A percentile compares a stretch with the other conserved stretches of the same genome.
Conservation (phyloP, 768 basidiomycete species). For the Amanita rubescens region DNA sequence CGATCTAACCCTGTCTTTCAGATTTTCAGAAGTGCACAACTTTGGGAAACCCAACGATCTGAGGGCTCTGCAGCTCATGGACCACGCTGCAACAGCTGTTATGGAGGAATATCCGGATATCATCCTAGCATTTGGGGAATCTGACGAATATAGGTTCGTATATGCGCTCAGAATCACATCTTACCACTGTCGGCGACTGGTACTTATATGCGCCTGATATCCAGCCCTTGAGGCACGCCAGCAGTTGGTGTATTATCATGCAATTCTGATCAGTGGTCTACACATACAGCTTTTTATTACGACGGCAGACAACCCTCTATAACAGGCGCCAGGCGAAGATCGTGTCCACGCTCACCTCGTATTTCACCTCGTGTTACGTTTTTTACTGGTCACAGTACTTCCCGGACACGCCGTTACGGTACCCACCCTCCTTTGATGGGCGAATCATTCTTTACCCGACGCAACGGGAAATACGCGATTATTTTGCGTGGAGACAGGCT, state of each 20-base stretch:
- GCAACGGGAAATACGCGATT: constrained; percentile 70
- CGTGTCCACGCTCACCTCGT: constrained; percentile 70
- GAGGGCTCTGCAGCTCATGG: constrained; percentile 86
- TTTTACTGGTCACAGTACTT: constrained; percentile 82
- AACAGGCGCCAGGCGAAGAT: constrained; percentile 87
- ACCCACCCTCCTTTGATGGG: constrained; percentile 92
- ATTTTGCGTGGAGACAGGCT: constrained; percentile 93
- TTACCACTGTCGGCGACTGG: not conserved
- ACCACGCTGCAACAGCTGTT: constrained; percentile 72
- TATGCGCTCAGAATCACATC: not conserved
- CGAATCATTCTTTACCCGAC: constrained; percentile 79
- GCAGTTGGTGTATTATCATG: not conserved
- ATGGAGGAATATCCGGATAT: constrained; percentile 84
- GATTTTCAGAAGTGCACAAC: constrained; percentile 76
- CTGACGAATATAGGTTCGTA: constrained; percentile 88
- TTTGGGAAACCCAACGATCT: constrained; percentile 92
- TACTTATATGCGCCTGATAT: not conserved
- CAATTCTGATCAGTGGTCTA: constrained; percentile 3
- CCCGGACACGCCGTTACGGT: constrained; percentile 59
- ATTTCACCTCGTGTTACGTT: constrained; percentile 89
- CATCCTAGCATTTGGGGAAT: constrained; percentile 88
- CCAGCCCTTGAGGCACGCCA: constrained; percentile 1
- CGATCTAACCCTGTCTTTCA: constrained; percentile 21
- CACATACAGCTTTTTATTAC: constrained; percentile 71
- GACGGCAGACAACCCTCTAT: constrained; percentile 67